A percentile compares a stretch with the other conserved stretches of the same genome.
These are phyloP conservation scores for Colletotrichum godetiae DNA, from an alignment of 2,329 filamentous ascomycete species.

Conservation along the genomic window DNA sequence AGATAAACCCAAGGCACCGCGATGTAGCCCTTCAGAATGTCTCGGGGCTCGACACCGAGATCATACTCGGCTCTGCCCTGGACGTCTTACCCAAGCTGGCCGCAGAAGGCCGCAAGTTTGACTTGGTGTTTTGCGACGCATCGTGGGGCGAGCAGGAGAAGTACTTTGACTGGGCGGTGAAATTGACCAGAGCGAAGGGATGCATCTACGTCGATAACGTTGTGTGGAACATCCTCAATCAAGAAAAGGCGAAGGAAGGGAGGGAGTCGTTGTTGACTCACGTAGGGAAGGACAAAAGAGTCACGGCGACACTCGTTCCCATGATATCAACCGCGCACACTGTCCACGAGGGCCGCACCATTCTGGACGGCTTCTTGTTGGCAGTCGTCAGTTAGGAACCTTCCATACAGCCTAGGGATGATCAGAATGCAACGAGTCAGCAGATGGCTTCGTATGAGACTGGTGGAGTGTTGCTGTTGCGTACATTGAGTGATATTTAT, in stretches of 20 bases:
- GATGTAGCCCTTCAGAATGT: slow-evolving; percentile 59
- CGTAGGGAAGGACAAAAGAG: slow-evolving; percentile 40
- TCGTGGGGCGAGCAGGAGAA: slow-evolving; percentile 60
- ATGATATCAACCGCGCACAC: slow-evolving; percentile 22
- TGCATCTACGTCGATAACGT: slow-evolving; percentile 63
- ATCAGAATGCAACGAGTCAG: background rate
- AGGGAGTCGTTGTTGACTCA: slow-evolving; percentile 38
- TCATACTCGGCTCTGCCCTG: slow-evolving; percentile 56
- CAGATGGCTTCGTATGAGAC: background rate
- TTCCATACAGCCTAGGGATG: no score
- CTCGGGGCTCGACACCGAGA: slow-evolving; percentile 55
- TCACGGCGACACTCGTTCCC: slow-evolving; percentile 41
- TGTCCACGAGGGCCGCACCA: background rate
- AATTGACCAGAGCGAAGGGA: slow-evolving; percentile 52
- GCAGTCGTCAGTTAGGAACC: background rate
- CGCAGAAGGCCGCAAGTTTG: slow-evolving; percentile 55
- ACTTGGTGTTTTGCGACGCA: slow-evolving; percentile 65
- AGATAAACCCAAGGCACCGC: slow-evolving; percentile 57
- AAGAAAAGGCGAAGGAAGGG: background rate
- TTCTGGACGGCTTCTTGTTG: background rate
- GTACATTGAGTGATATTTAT: background rate
- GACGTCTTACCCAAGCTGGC: slow-evolving; percentile 51
- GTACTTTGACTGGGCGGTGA: slow-evolving; percentile 58
- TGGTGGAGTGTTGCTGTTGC: background rate
- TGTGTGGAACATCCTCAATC: slow-evolving; percentile 45